These are phyloP conservation scores for Aspergillus bombycis DNA, from an alignment of 2,329 filamentous ascomycete genomes.

Conservation along the genomic window DNA sequence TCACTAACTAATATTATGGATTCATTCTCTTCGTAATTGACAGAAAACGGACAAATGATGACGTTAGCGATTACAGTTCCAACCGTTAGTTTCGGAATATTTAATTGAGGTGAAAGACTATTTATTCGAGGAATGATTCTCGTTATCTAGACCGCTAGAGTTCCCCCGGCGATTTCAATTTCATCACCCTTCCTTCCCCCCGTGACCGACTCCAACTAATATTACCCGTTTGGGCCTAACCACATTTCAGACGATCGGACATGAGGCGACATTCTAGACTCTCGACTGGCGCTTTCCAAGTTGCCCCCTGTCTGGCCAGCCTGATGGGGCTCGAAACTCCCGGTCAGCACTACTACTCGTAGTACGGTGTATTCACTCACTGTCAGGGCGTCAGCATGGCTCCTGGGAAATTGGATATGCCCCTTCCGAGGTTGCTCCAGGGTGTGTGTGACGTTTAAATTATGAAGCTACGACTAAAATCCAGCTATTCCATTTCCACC, in stretches of 20 bases:
- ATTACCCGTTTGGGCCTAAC: conserved; percentile 13
- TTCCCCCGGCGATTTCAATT: neutral
- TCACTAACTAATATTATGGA: too few relatives aligned
- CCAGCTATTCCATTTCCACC: neutral
- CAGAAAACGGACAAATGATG: conserved; percentile 8
- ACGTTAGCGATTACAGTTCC: neutral
- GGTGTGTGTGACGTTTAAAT: neutral
- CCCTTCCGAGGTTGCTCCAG: conserved; percentile 1
- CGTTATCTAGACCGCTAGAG: neutral
- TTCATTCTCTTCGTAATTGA: neutral
- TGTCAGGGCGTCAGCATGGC: neutral
- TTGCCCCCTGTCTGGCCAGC: neutral
- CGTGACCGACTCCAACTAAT: conserved; percentile 11
- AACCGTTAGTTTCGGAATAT: conserved; percentile 8
- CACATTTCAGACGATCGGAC: conserved; percentile 9
- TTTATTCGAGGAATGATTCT: too few relatives aligned
- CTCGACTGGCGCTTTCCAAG: neutral
- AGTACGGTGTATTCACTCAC: neutral
- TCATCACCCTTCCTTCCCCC: neutral
- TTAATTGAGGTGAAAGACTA: neutral
- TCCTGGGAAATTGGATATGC: neutral
- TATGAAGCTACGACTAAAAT: neutral
- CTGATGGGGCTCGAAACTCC: neutral
- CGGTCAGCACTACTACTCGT: neutral
- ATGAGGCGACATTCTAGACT: conserved; percentile 17